Evolutionary conservation across 2,329 filamentous ascomycete species (phyloP).

Genomic region (Cryphonectria naterciae): DNA sequence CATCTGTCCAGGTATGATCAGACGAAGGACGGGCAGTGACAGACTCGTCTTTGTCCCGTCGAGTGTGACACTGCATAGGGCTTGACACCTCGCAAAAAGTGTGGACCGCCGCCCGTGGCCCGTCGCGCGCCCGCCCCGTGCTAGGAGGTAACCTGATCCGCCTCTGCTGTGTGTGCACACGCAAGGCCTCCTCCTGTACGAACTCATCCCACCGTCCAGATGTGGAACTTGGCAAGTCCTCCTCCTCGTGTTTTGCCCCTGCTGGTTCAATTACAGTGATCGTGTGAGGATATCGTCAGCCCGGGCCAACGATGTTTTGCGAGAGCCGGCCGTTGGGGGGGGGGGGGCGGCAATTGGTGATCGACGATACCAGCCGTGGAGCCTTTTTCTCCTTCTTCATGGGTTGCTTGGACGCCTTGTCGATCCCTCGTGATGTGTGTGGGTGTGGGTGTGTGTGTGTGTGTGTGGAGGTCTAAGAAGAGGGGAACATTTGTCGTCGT

Average conservation of each 20-base stretch:
- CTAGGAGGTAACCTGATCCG: neutral
- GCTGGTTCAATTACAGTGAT: neutral
- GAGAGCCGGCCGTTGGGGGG: neutral
- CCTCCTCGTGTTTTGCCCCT: neutral
- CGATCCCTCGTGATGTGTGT: neutral
- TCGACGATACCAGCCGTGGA: neutral
- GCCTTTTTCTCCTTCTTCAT: too few species aligned
- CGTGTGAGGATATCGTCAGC: neutral
- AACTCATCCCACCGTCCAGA: too few species aligned
- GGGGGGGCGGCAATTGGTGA: too few species aligned
- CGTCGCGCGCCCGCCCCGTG: neutral
- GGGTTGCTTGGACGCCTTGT: neutral
- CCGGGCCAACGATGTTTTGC: neutral
- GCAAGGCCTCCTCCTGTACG: neutral
- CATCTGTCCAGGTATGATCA: neutral
- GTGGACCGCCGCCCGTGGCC: neutral
- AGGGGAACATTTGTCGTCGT: slow-evolving; percentile 9
- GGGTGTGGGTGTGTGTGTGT: too few species aligned
- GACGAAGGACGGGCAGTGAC: slow-evolving; percentile 1
- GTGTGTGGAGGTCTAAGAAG: neutral
- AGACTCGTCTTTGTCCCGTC: neutral
- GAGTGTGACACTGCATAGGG: slow-evolving; percentile 8
- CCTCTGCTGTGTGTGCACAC: neutral
- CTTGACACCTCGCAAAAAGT: slow-evolving; percentile 10
- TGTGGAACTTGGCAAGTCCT: neutral